Percentiles rank a stretch among this genome's conserved stretches.
Conservation (phyloP, 805 yeast species). For the Candida railenensis region DNA sequence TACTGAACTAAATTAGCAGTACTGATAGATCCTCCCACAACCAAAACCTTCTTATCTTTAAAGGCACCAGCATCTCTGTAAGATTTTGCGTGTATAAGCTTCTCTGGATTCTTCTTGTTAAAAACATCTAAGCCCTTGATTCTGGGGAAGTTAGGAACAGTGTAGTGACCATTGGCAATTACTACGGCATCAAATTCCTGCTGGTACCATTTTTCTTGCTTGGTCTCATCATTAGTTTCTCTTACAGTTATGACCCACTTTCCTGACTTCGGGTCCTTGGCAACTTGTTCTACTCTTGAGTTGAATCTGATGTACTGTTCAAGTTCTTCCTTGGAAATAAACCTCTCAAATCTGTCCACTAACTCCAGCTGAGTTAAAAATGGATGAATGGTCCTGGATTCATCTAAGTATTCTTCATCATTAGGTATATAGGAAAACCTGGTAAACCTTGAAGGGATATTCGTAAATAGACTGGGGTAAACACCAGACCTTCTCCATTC, state of each 20-base stretch:
- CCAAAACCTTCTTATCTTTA: conserved; percentile 36
- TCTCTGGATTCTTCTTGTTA: conserved; percentile 41
- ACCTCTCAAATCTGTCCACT: conserved; percentile 21
- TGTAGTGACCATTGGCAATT: conserved; percentile 64
- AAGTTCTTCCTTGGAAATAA: conserved; percentile 26
- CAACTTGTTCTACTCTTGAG: conserved; percentile 39
- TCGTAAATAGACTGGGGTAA: conserved; percentile 39
- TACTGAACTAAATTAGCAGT: conserved; percentile 47
- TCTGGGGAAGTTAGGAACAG: conserved; percentile 59
- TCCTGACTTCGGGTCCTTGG: conserved; percentile 21
- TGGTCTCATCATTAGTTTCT: conserved; percentile 5
- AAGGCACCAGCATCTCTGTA: conserved; percentile 50
- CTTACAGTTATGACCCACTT: conserved; percentile 40
- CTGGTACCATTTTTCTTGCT: conserved; percentile 38
- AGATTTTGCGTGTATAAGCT: conserved; percentile 56
- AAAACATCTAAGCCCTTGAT: conserved; percentile 53
- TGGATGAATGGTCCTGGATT: conserved; percentile 29
- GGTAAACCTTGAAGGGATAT: conserved; percentile 37
- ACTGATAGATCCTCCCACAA: conserved; percentile 45
- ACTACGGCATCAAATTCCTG: conserved; percentile 60
- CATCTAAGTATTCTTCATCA: conserved; percentile 19
- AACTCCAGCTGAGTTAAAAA: conserved; percentile 38
- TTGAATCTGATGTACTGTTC: conserved; percentile 32
- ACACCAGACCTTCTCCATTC: conserved; percentile 42
- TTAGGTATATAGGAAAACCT: conserved; percentile 34